Evolutionary conservation across 352 stramenopile species (phyloP), one percentile per base, ranked within the genome.

Genomic region (Globisporangium solare): DNA sequence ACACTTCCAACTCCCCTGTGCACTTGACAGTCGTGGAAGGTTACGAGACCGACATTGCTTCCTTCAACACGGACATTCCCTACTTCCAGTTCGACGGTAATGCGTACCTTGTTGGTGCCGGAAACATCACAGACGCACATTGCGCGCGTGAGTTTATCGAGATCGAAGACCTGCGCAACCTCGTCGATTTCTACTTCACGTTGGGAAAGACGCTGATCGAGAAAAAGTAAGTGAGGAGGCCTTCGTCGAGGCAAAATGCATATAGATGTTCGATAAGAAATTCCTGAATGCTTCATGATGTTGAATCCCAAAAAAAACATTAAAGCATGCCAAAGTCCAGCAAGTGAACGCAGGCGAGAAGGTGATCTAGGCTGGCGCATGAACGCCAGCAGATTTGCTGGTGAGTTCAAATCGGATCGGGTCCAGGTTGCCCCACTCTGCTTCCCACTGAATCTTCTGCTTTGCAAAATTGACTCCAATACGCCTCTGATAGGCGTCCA

Each of bases 61-160:
- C 77, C 31, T 96, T 94, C 67, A 96, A 95, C 62, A 94, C 86
- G 0, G 86, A 95, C 39, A 86, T 96, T n/a, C 82, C 84, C 37
- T 96, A 92, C 71, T 91, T 94, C 60, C 70, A 86, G 41, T 91
- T 85, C 53, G 76, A 88, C 35, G 81, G 81, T 46, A 88, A 84
- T 57, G 76, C 78, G n/a, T 91, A 89, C 56, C 69, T 91, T 31
- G 69, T 91, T n/a, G 81, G 81, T 24, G 78, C 78, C 6, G 81
- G 81, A 49, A 85, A 68, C 55, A 91, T 91, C 63, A 88, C 74
- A 6, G 76, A 91, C 60, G 81, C 81, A 1, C 81, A 91, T 43
- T 91, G 78, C 54, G 71, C 76, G 18, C 75, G 81, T 18, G 81
- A 91, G 63, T 88, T 76, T 57, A 91, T 89, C 54, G 68, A 83